Conservation (phyloP, 2,329 filamentous ascomycete genomes). For the Grosmannia huntii region DNA sequence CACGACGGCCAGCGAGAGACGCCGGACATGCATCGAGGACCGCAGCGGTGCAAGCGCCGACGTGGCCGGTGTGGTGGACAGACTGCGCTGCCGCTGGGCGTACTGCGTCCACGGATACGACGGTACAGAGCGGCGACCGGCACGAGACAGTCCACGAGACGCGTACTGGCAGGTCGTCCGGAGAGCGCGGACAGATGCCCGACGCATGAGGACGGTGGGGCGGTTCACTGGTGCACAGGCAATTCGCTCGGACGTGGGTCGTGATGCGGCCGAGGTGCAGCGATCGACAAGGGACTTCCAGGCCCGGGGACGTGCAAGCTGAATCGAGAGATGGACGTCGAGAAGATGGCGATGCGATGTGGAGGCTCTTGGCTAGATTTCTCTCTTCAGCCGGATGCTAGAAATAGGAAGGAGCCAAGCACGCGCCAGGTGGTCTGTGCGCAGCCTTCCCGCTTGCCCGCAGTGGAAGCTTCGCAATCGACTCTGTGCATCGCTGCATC, state of each 20-base stretch:
- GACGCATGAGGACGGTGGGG: slow-evolving; percentile 46
- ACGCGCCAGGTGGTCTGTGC: background rate
- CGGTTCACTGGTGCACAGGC: background rate
- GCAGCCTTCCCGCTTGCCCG: background rate
- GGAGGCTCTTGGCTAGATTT: too few species aligned
- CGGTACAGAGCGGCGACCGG: slow-evolving; percentile 26
- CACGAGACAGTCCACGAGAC: slow-evolving; percentile 46
- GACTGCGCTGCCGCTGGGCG: slow-evolving; percentile 1
- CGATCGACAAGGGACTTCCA: too few species aligned
- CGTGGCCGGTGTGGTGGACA: slow-evolving; percentile 5
- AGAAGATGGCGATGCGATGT: too few species aligned
- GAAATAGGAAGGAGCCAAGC: background rate
- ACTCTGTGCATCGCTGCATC: too few species aligned
- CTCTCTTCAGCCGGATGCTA: background rate
- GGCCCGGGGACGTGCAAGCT: background rate
- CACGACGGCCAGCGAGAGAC: slow-evolving; percentile 52
- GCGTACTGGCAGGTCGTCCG: slow-evolving; percentile 54
- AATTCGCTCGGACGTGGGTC: too few species aligned
- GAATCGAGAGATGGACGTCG: too few species aligned
- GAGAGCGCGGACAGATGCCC: slow-evolving; percentile 53
- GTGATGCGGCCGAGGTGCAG: too few species aligned
- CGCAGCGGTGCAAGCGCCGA: slow-evolving; percentile 35
- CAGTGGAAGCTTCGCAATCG: background rate
- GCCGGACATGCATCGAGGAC: slow-evolving; percentile 65
- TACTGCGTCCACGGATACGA: slow-evolving; percentile 6